Evolutionary conservation across 768 basidiomycete genomes (phyloP).

Genomic region (Leccinum truebloodii): DNA sequence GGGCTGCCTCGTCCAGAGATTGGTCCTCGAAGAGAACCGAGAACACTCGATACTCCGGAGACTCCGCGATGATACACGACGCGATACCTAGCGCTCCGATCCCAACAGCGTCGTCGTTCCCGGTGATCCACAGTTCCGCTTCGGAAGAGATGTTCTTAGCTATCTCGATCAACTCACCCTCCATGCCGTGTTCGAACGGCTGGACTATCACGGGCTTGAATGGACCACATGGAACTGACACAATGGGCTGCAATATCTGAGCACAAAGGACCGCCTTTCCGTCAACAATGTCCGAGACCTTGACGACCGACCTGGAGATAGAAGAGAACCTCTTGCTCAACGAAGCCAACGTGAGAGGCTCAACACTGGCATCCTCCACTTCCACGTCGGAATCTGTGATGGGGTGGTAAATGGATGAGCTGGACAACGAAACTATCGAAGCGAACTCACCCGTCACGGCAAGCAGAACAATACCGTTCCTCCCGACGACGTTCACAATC

Average conservation of each 20-base stretch:
- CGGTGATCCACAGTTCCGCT: constrained; percentile 31
- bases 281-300: neutral
- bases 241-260: constrained; percentile 14
- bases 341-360: neutral
- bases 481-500: constrained; percentile 27
- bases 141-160: constrained; percentile 27
- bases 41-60: too few relatives aligned
- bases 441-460: constrained; percentile 20
- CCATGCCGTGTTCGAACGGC: constrained; percentile 26
- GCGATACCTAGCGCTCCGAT: too few relatives aligned
- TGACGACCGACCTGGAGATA: neutral
- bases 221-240: constrained; percentile 16
- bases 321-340: neutral
- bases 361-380: neutral
- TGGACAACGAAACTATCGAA: too few relatives aligned
- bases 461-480: constrained; percentile 24
- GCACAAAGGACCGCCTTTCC: neutral
- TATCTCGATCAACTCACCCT: constrained; percentile 30
- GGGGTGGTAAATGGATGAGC: neutral
- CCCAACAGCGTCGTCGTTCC: too few relatives aligned
- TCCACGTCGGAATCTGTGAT: neutral
- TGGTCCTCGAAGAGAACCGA: too few relatives aligned
- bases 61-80: too few relatives aligned
- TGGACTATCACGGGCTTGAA: constrained; percentile 31
- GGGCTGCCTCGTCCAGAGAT: too few relatives aligned